phyloP scores from a whole-genome alignment of 1,139 yeast genomes.

The Yamadazyma buinensis region DNA sequence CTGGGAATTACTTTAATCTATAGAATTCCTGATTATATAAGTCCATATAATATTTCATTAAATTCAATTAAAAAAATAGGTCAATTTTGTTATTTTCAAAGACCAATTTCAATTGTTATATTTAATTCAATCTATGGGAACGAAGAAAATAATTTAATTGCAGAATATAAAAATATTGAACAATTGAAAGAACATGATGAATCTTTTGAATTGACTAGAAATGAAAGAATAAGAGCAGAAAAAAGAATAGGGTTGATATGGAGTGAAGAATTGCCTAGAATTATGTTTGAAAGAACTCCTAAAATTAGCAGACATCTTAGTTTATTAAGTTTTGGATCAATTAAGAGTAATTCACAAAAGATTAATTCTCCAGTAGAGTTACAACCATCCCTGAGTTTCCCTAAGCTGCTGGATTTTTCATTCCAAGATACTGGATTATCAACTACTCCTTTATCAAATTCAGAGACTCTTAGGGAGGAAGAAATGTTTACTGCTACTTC shows the following conservation, averaged over 20 bases:
- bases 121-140: constrained; percentile 5
- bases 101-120: constrained; percentile 4
- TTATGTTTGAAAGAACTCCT: constrained; percentile 3
- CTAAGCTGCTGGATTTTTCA: not conserved
- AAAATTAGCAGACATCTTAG: constrained; percentile 5
- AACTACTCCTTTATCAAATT: not conserved
- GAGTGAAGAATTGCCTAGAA: constrained; percentile 18
- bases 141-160: not conserved
- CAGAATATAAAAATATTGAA: constrained; percentile 4
- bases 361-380: not conserved
- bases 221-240: constrained; percentile 17
- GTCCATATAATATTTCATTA: constrained; percentile 12
- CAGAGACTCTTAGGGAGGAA: not conserved
- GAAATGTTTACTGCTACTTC: constrained; percentile 7
- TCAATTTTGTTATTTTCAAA: constrained; percentile 9
- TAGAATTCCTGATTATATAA: constrained; percentile 4
- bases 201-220: constrained; percentile 6
- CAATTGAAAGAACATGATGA: constrained; percentile 1
- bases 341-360: not conserved
- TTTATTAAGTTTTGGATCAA: constrained; percentile 3
- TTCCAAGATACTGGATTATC: not conserved
- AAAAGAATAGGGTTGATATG: constrained; percentile 15
- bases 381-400: not conserved
- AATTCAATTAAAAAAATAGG: not conserved
- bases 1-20: constrained; percentile 3